Conservation (phyloP, 2,329 filamentous ascomycete species). For the Aspergillus felis region DNA sequence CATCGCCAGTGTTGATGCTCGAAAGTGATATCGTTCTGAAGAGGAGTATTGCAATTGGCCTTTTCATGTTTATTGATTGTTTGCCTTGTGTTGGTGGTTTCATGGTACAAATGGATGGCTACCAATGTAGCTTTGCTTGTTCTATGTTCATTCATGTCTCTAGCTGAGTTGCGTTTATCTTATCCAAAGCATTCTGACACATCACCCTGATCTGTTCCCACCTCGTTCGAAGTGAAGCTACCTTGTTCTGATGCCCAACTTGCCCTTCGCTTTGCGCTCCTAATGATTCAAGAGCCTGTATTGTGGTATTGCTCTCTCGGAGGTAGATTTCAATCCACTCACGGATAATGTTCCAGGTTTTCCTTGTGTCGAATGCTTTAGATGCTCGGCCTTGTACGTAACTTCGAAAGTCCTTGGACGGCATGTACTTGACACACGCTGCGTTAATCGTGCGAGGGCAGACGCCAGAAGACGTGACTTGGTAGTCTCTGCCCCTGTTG, state of each 20-base stretch:
- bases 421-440: constrained; percentile 30
- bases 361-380: constrained; percentile 14
- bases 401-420: constrained; percentile 23
- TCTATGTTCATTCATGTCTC: background rate
- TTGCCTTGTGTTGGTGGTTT: background rate
- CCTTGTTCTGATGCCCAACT: constrained; percentile 8
- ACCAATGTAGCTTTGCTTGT: background rate
- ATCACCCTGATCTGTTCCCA: constrained; percentile 32
- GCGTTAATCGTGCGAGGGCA: constrained; percentile 27
- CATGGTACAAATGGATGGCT: background rate
- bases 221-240: constrained; percentile 19
- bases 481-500: constrained; percentile 23
- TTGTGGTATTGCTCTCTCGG: constrained; percentile 20
- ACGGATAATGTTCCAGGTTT: constrained; percentile 22
- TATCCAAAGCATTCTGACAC: constrained; percentile 18
- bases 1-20: background rate
- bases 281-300: constrained; percentile 7
- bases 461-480: constrained; percentile 23
- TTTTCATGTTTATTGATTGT: background rate
- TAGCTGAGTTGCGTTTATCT: background rate
- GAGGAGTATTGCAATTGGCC: background rate
- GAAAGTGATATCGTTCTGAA: background rate
- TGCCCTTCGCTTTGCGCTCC: background rate
- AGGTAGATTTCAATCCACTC: constrained; percentile 25
- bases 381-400: constrained; percentile 23